A percentile compares a stretch with the other conserved stretches of the same genome.
These are phyloP conservation scores for Penicillium tannophilum DNA, from an alignment of 495 filamentous ascomycete species.

Conservation along the genomic window DNA sequence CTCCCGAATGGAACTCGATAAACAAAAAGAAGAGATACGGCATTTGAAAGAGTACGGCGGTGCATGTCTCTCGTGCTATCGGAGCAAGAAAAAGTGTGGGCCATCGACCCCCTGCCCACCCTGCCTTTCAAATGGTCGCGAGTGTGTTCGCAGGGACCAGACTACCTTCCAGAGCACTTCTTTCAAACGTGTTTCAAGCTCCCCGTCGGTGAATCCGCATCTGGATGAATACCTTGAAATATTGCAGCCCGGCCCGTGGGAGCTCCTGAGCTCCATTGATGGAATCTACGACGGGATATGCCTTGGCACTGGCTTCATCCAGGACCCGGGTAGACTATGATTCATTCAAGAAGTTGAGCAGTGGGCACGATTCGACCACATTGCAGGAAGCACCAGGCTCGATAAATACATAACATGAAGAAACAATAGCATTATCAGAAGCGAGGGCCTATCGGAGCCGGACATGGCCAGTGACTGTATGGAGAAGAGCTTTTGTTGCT, in stretches of 20 bases:
- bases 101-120: conserved; percentile 19
- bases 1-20: conserved; percentile 14
- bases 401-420: background rate
- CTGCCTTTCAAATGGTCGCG: conserved; percentile 14
- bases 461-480: background rate
- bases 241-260: background rate
- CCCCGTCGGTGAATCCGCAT: background rate
- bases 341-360: background rate
- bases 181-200: background rate
- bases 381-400: background rate
- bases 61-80: conserved; percentile 30
- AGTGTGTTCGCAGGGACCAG: conserved; percentile 23
- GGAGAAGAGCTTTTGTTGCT: background rate
- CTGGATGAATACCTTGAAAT: background rate
- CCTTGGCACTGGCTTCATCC: background rate
- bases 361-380: background rate
- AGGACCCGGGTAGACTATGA: background rate
- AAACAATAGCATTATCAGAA: background rate
- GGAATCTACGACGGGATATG: background rate
- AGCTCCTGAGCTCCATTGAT: background rate
- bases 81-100: conserved; percentile 32
- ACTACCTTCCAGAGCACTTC: background rate
- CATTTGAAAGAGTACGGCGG: conserved; percentile 27
- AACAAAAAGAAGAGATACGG: conserved; percentile 19
- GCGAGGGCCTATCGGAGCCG: background rate